Evolutionary conservation across 139 green algal genomes (phyloP).

Genomic region (Parachlorella kessleri): DNA sequence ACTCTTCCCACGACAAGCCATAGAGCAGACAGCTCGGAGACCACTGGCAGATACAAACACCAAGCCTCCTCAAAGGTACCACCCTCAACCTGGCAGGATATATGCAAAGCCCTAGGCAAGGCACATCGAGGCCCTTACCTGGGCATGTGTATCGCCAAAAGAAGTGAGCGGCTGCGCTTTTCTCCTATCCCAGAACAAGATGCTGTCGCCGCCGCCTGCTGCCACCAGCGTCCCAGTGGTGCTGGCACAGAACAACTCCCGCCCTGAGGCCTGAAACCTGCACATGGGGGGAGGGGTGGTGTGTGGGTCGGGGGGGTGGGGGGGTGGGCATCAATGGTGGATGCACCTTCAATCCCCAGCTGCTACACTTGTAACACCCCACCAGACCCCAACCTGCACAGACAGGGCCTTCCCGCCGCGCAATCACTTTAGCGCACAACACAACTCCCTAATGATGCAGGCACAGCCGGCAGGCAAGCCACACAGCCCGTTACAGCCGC

Average conservation of each 20-base stretch:
- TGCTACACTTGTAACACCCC: background rate
- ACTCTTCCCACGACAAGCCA: background rate
- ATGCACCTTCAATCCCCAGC: background rate
- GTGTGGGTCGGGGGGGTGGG: background rate
- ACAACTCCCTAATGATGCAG: no score
- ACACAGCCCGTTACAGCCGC: no score
- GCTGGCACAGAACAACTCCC: conserved; percentile 56
- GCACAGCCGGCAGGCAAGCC: no score
- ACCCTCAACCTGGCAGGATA: background rate
- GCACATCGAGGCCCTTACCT: conserved; percentile 36
- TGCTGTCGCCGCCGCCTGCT: conserved; percentile 61
- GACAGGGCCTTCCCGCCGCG: no score
- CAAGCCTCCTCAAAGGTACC: no score
- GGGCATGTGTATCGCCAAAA: conserved; percentile 79
- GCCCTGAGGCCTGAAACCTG: conserved; percentile 17
- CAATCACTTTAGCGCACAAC: no score
- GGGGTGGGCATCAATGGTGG: background rate
- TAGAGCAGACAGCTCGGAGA: background rate
- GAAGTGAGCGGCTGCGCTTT: conserved; percentile 34
- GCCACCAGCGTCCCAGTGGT: conserved; percentile 54
- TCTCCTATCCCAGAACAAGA: conserved; percentile 83
- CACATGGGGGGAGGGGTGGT: background rate
- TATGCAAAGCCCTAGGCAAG: background rate
- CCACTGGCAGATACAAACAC: no score
- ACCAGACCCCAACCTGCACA: no score